Percentiles rank a stretch among this genome's conserved stretches.
These are phyloP conservation scores for Dictyostelium firmibasis DNA, from an alignment of 78 protist genomes.

Conservation along the genomic window DNA sequence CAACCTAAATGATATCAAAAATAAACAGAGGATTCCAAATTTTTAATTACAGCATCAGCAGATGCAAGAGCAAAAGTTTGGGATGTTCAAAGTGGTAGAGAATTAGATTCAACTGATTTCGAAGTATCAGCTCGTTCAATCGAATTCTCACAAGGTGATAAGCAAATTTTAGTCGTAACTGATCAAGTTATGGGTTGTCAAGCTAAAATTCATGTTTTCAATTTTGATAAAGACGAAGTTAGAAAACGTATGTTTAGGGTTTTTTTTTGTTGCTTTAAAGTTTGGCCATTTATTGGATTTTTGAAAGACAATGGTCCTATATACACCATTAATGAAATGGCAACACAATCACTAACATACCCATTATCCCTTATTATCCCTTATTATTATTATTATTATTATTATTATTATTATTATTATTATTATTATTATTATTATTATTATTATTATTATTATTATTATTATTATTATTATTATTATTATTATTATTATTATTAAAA, in stretches of 20 bases:
- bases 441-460: no score
- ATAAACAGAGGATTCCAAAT: constrained; percentile 43
- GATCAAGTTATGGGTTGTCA: constrained; percentile 79
- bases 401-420: no score
- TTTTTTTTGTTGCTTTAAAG: background rate
- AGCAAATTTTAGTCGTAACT: constrained; percentile 61
- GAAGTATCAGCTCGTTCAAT: constrained; percentile 72
- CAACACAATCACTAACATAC: background rate
- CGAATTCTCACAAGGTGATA: constrained; percentile 82
- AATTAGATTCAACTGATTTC: constrained; percentile 20
- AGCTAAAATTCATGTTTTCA: constrained; percentile 76
- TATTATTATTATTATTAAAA: no score
- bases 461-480: no score
- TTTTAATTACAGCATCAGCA: constrained; percentile 87
- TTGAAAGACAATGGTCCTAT: no score
- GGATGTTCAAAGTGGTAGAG: constrained; percentile 91
- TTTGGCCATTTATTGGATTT: background rate
- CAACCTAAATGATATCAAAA: background rate
- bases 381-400: background rate
- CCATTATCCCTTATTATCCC: background rate
- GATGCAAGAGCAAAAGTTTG: constrained; percentile 86
- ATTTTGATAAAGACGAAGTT: constrained; percentile 66
- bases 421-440: no score
- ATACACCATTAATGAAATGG: no score
- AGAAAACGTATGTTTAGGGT: constrained; percentile 21